phyloP scores from a whole-genome alignment of 257 asterid species.

The Ehretia macrophylla region DNA sequence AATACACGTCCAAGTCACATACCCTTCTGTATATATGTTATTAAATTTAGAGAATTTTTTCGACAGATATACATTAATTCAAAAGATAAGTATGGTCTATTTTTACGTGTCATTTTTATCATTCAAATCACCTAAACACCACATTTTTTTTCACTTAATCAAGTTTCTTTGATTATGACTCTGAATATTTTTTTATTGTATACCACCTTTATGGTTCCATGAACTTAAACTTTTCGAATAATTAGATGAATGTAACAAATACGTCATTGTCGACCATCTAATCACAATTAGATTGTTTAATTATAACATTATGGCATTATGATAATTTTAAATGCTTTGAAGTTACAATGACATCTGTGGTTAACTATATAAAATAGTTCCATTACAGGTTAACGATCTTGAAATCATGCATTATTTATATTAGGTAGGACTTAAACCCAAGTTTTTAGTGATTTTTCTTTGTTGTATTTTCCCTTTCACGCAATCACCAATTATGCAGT shows the following conservation, averaged over 20 bases:
- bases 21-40: not conserved
- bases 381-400: not conserved
- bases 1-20: not conserved
- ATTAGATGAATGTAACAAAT: not conserved
- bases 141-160: too few species aligned
- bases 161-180: too few species aligned
- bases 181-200: too few species aligned
- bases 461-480: not conserved
- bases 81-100: not conserved
- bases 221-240: too few species aligned
- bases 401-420: too few species aligned
- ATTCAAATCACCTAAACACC: too few species aligned
- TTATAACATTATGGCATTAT: too few species aligned
- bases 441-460: too few species aligned
- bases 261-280: not conserved
- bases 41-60: constrained; percentile 10
- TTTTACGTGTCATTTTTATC: not conserved
- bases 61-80: constrained; percentile 20
- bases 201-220: too few species aligned
- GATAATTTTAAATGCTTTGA: not conserved
- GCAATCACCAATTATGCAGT: constrained; percentile 1
- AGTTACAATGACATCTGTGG: not conserved
- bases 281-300: not conserved
- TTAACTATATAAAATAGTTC: not conserved
- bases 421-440: too few species aligned